phyloP scores from a whole-genome alignment of 305 asterid species.

The Solanum hybrid region DNA sequence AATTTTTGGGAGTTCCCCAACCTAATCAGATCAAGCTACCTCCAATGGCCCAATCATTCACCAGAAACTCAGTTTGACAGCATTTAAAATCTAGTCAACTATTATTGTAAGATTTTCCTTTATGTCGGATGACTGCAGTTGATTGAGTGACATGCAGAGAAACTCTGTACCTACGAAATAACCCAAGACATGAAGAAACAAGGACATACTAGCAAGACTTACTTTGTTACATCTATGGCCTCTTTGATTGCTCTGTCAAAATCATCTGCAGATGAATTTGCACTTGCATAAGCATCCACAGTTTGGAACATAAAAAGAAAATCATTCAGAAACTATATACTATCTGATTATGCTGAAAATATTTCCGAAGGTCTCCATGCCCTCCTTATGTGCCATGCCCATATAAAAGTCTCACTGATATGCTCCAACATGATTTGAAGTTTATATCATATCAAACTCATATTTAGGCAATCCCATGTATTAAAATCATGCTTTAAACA shows the following conservation, averaged over 20 bases:
- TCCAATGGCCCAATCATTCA: neutral
- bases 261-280: constrained; percentile 46
- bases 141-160: neutral
- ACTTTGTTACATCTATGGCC: constrained; percentile 63
- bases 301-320: constrained; percentile 4
- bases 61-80: neutral
- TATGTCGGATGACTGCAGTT: neutral
- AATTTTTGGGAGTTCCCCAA: neutral
- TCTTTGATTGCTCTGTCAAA: constrained; percentile 66
- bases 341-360: neutral
- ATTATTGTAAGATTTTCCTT: neutral
- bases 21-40: neutral
- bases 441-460: neutral
- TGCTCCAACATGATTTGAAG: neutral
- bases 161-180: neutral
- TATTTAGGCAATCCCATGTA: neutral
- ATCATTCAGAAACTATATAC: neutral
- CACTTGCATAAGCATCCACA: neutral
- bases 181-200: neutral
- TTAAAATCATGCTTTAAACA: neutral
- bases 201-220: constrained; percentile 17
- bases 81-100: neutral
- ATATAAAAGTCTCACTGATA: neutral
- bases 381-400: neutral
- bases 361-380: neutral